Conservation (phyloP, 2,329 filamentous ascomycete species). For the Arthrinium phaeospermum region DNA sequence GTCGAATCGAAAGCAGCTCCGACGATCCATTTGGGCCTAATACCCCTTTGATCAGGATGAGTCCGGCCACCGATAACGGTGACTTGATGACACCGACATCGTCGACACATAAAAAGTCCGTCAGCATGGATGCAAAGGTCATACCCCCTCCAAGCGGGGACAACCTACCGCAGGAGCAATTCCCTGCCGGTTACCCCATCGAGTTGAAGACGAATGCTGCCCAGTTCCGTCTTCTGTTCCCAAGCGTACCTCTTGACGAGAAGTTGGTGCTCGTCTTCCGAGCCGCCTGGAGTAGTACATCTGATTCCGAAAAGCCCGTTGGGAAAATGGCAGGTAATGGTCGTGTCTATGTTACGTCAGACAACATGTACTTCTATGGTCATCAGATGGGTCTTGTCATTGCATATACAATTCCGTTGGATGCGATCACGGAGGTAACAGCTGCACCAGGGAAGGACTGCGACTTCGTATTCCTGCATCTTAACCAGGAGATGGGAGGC, state of each 20-base stretch:
- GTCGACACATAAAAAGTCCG: conserved; percentile 48
- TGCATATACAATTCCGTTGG: conserved; percentile 77
- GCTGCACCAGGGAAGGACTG: conserved; percentile 88
- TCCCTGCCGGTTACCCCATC: conserved; percentile 78
- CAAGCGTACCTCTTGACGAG: conserved; percentile 76
- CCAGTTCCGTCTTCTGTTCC: conserved; percentile 92
- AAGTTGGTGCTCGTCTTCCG: conserved; percentile 91
- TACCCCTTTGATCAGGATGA: conserved; percentile 41
- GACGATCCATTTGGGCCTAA: conserved; percentile 46
- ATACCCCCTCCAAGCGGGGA: conserved; percentile 33
- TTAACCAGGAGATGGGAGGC: conserved; percentile 65
- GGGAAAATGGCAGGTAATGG: conserved; percentile 68
- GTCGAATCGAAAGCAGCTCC: conserved; percentile 28
- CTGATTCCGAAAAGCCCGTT: conserved; percentile 48
- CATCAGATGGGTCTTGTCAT: conserved; percentile 91
- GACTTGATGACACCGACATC: conserved; percentile 34
- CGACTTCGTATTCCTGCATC: conserved; percentile 89
- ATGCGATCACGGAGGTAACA: conserved; percentile 85
- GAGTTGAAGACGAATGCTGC: conserved; percentile 87
- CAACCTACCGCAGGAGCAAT: conserved; percentile 56
- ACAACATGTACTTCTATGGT: conserved; percentile 94
- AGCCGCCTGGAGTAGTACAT: conserved; percentile 76
- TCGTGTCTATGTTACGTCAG: conserved; percentile 84
- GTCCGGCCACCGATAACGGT: conserved; percentile 33
- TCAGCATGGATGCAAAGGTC: conserved; percentile 48